A percentile compares a stretch with the other conserved stretches of the same genome.
Evolutionary conservation across 257 asterid species (phyloP).

Genomic region (Striga asiatica): DNA sequence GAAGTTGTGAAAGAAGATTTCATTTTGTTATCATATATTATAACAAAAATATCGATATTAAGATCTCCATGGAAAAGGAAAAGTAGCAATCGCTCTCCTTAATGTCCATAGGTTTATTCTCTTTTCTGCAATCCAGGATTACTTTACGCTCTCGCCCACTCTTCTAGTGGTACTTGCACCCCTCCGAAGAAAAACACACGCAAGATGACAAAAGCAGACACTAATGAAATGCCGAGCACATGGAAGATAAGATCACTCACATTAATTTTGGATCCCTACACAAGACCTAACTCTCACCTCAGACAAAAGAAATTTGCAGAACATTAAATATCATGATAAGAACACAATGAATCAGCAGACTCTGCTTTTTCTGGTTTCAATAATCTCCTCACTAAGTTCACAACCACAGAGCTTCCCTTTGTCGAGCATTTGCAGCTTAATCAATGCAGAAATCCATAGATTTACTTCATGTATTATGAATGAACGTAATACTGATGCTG

Average conservation of each 20-base stretch:
- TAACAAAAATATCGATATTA: not conserved
- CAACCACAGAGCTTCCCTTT: not conserved
- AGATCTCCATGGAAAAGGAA: not conserved
- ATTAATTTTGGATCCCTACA: not conserved
- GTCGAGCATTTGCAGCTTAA: not conserved
- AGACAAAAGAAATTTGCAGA: not conserved
- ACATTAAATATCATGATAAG: not conserved
- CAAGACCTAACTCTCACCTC: not conserved
- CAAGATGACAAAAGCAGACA: not conserved
- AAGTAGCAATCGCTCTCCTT: not conserved
- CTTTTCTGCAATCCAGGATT: not conserved
- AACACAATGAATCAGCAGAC: not conserved
- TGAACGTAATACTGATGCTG: not conserved
- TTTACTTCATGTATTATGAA: not conserved
- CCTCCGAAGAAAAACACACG: not conserved
- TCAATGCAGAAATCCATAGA: not conserved
- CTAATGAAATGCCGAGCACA: not conserved
- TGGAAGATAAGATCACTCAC: not conserved
- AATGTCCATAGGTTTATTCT: not conserved
- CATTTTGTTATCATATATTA: not conserved
- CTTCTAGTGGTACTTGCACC: not conserved
- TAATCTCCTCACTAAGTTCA: not conserved
- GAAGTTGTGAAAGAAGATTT: not conserved
- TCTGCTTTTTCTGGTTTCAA: not conserved
- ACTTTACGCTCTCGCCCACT: not conserved